Evolutionary conservation across 2,329 filamentous ascomycete species (phyloP).

Genomic region (Fusarium humuli): DNA sequence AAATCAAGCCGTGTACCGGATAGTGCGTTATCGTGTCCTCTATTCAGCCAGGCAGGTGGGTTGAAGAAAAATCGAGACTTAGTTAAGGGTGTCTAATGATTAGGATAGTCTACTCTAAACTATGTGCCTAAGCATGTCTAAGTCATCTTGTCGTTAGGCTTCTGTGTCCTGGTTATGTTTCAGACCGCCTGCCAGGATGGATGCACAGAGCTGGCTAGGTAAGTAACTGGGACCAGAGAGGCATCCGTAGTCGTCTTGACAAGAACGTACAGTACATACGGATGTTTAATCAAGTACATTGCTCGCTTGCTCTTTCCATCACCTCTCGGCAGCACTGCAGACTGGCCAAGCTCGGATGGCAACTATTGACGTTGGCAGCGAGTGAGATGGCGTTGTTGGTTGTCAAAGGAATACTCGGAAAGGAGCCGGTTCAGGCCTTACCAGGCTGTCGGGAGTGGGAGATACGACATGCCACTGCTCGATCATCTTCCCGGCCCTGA

Average conservation of each 20-base stretch:
- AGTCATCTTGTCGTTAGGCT: too few species aligned
- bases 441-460: conserved; percentile 44
- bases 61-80: too few species aligned
- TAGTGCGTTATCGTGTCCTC: not conserved
- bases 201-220: not conserved
- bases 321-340: not conserved
- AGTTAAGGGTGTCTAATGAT: too few species aligned
- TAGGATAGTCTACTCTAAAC: too few species aligned
- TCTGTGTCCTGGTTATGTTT: too few species aligned
- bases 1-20: not conserved
- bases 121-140: too few species aligned
- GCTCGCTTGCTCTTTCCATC: conserved; percentile 11
- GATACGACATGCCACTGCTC: conserved; percentile 21
- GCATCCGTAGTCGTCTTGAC: not conserved
- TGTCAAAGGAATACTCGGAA: conserved; percentile 18
- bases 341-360: not conserved
- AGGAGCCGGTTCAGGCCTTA: conserved; percentile 36
- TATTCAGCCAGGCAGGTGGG: not conserved
- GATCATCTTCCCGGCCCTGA: conserved; percentile 29
- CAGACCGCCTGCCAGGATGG: not conserved
- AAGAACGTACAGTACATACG: not conserved
- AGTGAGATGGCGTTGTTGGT: conserved; percentile 18
- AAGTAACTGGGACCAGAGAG: not conserved
- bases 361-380: conserved; percentile 18
- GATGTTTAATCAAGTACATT: not conserved